These are phyloP conservation scores for Taxillus chinensis DNA, from an alignment of 164 flowering plant species.

Conservation along the genomic window DNA sequence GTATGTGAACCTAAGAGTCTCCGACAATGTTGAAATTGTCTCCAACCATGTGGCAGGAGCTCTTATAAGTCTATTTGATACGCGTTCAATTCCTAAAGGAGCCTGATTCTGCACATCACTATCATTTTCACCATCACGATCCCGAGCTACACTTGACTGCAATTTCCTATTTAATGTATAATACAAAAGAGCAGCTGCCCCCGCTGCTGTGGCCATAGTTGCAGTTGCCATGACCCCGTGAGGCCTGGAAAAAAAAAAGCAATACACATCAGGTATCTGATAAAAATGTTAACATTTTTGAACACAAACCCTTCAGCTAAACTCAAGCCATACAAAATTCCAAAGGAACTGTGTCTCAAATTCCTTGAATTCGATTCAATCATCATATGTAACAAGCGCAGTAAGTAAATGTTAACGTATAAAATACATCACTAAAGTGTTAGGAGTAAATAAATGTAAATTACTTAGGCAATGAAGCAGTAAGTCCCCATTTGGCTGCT, in stretches of 20 bases:
- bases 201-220: constrained; percentile 96
- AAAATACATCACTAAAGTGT: no score
- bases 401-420: neutral
- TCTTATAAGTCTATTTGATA: constrained; percentile 55
- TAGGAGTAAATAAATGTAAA: no score
- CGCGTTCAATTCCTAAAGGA: constrained; percentile 35
- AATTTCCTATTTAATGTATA: constrained; percentile 68
- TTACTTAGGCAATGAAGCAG: neutral
- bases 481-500: neutral
- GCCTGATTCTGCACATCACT: constrained; percentile 16
- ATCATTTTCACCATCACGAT: constrained; percentile 34
- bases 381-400: neutral
- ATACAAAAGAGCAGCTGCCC: constrained; percentile 96
- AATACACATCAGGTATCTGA: neutral
- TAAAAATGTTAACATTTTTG: neutral
- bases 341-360: neutral
- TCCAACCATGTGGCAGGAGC: constrained; percentile 98
- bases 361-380: neutral
- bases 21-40: constrained; percentile 86
- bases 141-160: constrained; percentile 14
- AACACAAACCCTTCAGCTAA: neutral
- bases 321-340: neutral
- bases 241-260: constrained; percentile 5
- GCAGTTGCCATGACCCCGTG: constrained; percentile 75
- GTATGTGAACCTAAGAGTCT: constrained; percentile 87